phyloP scores from a whole-genome alignment of 2,329 filamentous ascomycete genomes.

The Xylariales sp. region DNA sequence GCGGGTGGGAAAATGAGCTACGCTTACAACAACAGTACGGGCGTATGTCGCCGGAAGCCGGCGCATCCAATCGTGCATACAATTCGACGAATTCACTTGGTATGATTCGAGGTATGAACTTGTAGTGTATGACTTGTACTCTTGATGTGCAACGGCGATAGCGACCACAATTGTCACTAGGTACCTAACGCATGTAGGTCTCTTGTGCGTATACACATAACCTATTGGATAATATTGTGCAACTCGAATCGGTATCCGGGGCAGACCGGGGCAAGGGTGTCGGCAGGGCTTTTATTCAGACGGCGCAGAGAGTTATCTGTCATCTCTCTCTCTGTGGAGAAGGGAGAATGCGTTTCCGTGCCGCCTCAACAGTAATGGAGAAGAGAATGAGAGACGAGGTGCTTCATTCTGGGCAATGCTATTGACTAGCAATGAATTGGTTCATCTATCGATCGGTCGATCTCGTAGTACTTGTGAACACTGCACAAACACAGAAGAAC shows the following conservation, averaged over 20 bases:
- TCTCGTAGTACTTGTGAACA: no score
- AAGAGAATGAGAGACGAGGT: background rate
- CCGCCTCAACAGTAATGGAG: slow-evolving; percentile 3
- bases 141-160: background rate
- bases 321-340: slow-evolving; percentile 10
- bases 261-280: slow-evolving; percentile 13
- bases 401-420: no score
- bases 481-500: background rate
- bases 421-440: background rate
- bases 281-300: slow-evolving; percentile 16
- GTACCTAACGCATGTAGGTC: background rate
- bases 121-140: no score
- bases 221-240: slow-evolving; percentile 20
- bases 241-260: slow-evolving; percentile 31
- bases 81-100: no score
- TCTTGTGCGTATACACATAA: background rate
- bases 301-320: slow-evolving; percentile 16
- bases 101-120: no score
- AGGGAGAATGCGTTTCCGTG: background rate
- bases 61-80: no score
- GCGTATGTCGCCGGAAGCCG: no score
- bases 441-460: slow-evolving; percentile 2
- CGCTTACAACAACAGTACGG: no score
- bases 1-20: slow-evolving; percentile 3
- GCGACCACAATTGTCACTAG: background rate